These are phyloP conservation scores for Ammopiptanthus mongolicus DNA, from an alignment of 306 rosid genomes.

Conservation along the genomic window DNA sequence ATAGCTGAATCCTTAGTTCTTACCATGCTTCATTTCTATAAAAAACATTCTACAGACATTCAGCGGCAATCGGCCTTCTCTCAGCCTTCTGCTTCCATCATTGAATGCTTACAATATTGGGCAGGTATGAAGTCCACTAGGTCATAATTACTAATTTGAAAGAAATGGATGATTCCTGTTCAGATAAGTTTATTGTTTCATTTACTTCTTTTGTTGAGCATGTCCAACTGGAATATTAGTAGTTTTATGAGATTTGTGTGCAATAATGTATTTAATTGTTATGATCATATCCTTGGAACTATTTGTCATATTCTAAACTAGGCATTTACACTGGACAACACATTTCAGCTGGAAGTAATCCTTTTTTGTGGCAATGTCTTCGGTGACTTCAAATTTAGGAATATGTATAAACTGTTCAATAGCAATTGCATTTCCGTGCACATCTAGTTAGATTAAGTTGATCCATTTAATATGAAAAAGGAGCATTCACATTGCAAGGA, in stretches of 20 bases:
- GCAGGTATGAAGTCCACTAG: constrained; percentile 41
- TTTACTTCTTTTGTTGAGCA: neutral
- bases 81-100: constrained; percentile 76
- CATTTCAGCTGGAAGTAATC: neutral
- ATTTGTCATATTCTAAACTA: neutral
- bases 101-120: constrained; percentile 78
- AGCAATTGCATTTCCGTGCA: neutral
- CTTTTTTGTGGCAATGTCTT: neutral
- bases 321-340: neutral
- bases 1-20: constrained; percentile 7
- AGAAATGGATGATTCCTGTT: constrained; percentile 3
- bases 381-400: neutral
- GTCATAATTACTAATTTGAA: neutral
- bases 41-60: constrained; percentile 48
- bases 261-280: neutral
- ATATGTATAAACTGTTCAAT: neutral
- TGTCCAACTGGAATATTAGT: neutral
- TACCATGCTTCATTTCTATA: constrained; percentile 13
- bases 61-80: constrained; percentile 80
- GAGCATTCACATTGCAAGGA: neutral
- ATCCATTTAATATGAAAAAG: neutral
- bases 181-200: neutral
- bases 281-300: neutral
- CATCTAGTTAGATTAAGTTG: neutral
- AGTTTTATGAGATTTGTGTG: neutral